Base-by-base conservation (phyloP, 108 stramenopile genomes). In the Pseudonitzschia delicatissima region DNA sequence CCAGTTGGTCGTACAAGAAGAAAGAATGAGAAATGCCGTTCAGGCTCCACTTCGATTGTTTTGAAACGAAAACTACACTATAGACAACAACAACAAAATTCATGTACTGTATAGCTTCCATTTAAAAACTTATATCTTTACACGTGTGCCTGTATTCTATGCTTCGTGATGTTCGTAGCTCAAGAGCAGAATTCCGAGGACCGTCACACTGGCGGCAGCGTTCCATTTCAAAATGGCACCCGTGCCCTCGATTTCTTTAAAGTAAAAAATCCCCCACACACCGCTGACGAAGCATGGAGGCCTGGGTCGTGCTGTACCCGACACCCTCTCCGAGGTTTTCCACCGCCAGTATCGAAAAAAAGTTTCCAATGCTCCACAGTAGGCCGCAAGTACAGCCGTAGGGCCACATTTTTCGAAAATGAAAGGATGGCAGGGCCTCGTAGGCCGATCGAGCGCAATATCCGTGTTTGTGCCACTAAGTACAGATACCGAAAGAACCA, bases 301-400 rank as follows among this genome's bases (percentile, higher is more conserved):
- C 32, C 59, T 87, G 87, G 34, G 71, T 74, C 26, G 84, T 52
- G 58, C 74, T 76, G 53, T 91, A 91, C 25, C 89, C 89, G 62
- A 91, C 83, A 21, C 85, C 89, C 71, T 93, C 76, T 0, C 89
- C 92, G 17, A 93, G 68, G 62, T 74, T 67, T 48, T 83, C 65
- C n/a, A 90, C 84, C 28, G 84, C 73, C 6, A 90, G 21, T 18
- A 90, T 87, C 23, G 86, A 81, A 45, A 70, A 78, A 33, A 90
- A 69, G 61, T 93, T 93, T 4, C 92, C 92, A 7, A 88, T 72
- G 29, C 76, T 76, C 83, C 76, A 81, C 13, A 87, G 53, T 9
- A 79, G 28, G 34, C 86, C 86, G 25, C 81, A 82, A 29, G 73
- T 32, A 23, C 77, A 34, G 8, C 83, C 86, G 28, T 76, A 69